Base-by-base conservation (phyloP, 768 basidiomycete genomes). In the Multifurca ochricompacta region DNA sequence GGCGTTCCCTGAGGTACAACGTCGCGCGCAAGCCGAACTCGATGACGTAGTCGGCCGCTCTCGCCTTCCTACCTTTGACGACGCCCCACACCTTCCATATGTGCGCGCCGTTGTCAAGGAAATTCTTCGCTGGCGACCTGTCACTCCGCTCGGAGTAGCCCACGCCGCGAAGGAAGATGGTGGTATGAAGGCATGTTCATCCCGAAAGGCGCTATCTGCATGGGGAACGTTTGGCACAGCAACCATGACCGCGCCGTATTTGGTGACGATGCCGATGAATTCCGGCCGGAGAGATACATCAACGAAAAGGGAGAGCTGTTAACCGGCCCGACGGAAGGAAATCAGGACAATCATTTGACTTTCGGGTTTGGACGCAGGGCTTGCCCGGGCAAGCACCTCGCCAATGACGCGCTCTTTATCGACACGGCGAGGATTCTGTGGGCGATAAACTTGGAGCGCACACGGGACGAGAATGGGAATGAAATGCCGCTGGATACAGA, bases 161-260 rank as follows among this genome's bases (percentile, higher is more conserved):
- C 54, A 47, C 27, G 25, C 1, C 31, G n/a, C 53, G 49, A 48
- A 55, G 43, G 32, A 54, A 41, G 69, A 69, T 30, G 69, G 69
- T 45, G 43, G 43, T 70, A 69, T 40, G 53, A 61, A 32, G 65
- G 59, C 3, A 57, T 55, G 45, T 58, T 63, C 48, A 71, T 74
- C 14, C 71, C 72, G 0, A 67, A 64, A 25, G 71, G 69, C 9
- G 67, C 70, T 1, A 61, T 68, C 1, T 60, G 69, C 28, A 51
- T 71, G 11, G 60, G 62, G 6, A 70, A 69, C 35, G 8, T 39
- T 19, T 58, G 60, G 53, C 31, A 31, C 4, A 36, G 53, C 13
- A 37, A 55, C 39, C 42, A 45, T 14, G 42, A 56, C 13, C 34
- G 39, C 7, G 37, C 39, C 3, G 13, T 50, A 1, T 64, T 45